These are phyloP conservation scores for Castanopsis chinensis DNA, from an alignment of 306 rosid species.

Conservation along the genomic window DNA sequence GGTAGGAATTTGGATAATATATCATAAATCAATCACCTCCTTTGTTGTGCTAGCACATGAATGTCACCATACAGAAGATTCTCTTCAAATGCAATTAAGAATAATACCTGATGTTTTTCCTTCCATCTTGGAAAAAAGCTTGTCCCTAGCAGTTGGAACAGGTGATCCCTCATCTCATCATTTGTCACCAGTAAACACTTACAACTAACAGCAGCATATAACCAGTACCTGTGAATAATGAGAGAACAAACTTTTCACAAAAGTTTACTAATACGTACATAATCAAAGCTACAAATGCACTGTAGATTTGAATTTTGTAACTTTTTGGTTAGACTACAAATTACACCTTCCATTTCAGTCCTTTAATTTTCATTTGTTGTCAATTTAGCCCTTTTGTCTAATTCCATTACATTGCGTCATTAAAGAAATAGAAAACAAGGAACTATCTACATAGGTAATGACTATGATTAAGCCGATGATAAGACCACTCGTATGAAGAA, in stretches of 20 bases:
- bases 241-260: not conserved
- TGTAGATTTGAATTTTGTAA: not conserved
- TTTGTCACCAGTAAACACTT: conserved; percentile 81
- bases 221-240: conserved; percentile 74
- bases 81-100: not conserved
- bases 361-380: too few relatives aligned
- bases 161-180: conserved; percentile 97
- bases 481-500: too few relatives aligned
- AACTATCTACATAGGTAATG: too few relatives aligned
- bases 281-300: conserved; percentile 2
- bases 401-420: too few relatives aligned
- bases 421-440: too few relatives aligned
- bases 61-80: not conserved
- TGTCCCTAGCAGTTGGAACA: conserved; percentile 86
- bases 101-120: conserved; percentile 90
- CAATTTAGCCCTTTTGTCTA: too few relatives aligned
- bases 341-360: too few relatives aligned
- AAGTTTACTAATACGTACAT: not conserved
- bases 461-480: too few relatives aligned
- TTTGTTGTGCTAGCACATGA: not conserved
- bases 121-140: conserved; percentile 95
- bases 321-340: too few relatives aligned
- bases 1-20: not conserved
- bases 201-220: conserved; percentile 82
- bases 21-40: not conserved